Base-by-base conservation (phyloP, 345 rosid genomes). In the Citropsis articulata region DNA sequence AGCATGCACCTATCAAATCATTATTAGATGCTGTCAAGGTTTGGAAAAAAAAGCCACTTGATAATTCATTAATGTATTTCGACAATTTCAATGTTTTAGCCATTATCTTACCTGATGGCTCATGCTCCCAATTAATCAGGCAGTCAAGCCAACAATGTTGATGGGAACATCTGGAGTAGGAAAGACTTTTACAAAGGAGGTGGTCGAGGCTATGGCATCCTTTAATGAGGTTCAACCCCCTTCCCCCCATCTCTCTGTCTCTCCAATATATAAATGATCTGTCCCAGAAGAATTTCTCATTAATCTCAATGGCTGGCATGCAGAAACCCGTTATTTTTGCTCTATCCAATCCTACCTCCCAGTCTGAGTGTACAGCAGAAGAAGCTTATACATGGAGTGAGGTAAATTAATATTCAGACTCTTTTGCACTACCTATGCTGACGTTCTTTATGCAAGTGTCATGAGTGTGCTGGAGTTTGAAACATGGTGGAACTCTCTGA, bases 161-260 rank as follows among this genome's bases (percentile, higher is more conserved):
- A 94, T 95, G 42, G 99, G 99, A 85, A 85, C 98, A 61, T 96
- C 99, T 35, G 99, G 98, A 71, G 92, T 88, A 35, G 99, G 99
- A 57, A 92, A 86, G 80, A 90, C 96, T 63, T 96, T 96, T 86
- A 96, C 99, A 19, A 88, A 92, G 84, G 94, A 96, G 73, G 97
- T 96, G 75, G 89, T 96, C 10, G 89, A 91, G 90, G 91, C 95
- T 72, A 90, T 96, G 98, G 89, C 97, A 40, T 83, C 85, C 77
- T 80, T 90, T 62, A 94, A 94, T 75, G 83, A 96, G 98, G 99
- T 92, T 53, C 60, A 25, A 36, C 66, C 53, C 69, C 77, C 77
- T 40, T 33, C 56, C 57, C 78, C 81, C 72, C 40, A 77, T 69
- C 67, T 79, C 73, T 48, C 73, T 42, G 71, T 28, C 71, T 64